Percentiles rank a stretch among this genome's conserved stretches.
These are phyloP conservation scores for Vitis hybrid DNA, from an alignment of 177 flowering plant genomes.

Conservation along the genomic window DNA sequence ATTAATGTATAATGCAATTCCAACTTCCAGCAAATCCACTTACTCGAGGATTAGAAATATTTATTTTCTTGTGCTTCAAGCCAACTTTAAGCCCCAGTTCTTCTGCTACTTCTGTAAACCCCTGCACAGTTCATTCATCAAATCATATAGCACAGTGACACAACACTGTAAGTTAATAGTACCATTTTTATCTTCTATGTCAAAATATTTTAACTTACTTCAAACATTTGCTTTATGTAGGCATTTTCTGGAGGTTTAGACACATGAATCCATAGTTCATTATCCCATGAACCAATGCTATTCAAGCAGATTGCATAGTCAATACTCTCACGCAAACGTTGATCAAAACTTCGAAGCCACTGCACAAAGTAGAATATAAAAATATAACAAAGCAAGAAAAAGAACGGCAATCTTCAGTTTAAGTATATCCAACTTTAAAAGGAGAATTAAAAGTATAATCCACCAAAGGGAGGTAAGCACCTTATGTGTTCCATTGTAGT, in stretches of 20 bases:
- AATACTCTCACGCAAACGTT: conserved; percentile 88
- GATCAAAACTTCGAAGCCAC: conserved; percentile 98
- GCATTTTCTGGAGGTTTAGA: conserved; percentile 99
- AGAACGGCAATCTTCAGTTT: background rate
- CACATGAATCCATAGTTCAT: conserved; percentile 82
- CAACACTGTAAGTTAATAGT: background rate
- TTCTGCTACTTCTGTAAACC: conserved; percentile 68
- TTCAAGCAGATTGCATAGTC: conserved; percentile 98
- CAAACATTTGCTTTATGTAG: conserved; percentile 81
- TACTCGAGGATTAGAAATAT: conserved; percentile 94
- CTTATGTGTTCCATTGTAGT: conserved; percentile 95
- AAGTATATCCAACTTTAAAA: background rate
- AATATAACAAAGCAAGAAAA: background rate
- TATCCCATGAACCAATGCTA: conserved; percentile 77
- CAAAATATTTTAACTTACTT: conserved; percentile 41
- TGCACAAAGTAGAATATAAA: conserved; percentile 20
- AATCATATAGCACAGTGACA: conserved; percentile 1
- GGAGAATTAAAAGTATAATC: background rate
- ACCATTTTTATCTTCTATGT: background rate
- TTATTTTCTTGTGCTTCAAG: conserved; percentile 95
- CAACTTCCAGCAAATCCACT: conserved; percentile 27
- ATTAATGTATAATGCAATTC: background rate
- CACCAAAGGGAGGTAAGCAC: conserved; percentile 31
- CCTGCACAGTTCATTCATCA: conserved; percentile 44
- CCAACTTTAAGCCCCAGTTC: conserved; percentile 78